phyloP scores from a whole-genome alignment of 768 basidiomycete species.

The Tylopilus subfusipes region DNA sequence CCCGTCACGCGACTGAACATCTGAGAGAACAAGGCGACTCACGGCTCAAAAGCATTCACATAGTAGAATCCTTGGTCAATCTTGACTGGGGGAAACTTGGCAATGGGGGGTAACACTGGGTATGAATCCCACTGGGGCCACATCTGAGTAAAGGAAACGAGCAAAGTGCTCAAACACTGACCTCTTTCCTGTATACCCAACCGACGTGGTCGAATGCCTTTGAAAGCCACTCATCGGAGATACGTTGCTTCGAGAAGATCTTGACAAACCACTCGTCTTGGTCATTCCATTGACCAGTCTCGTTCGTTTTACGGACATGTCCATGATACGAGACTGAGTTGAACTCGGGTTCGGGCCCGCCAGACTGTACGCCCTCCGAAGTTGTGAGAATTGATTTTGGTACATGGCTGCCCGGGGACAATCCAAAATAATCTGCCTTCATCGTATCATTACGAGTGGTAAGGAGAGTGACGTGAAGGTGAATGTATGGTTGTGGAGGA shows the following conservation, averaged over 20 bases:
- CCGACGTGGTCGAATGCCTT: constrained; percentile 66
- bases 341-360: constrained; percentile 69
- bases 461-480: constrained; percentile 85
- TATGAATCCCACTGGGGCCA: constrained; percentile 73
- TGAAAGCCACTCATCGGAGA: constrained; percentile 69
- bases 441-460: constrained; percentile 66
- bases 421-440: constrained; percentile 66
- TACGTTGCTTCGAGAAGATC: constrained; percentile 69
- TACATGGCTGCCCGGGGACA: constrained; percentile 40
- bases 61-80: constrained; percentile 82
- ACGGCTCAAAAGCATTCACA: constrained; percentile 90
- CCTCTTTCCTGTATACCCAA: constrained; percentile 84
- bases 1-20: background rate
- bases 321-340: constrained; percentile 85
- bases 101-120: constrained; percentile 65
- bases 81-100: constrained; percentile 70
- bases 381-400: constrained; percentile 76
- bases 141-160: constrained; percentile 4
- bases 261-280: constrained; percentile 69
- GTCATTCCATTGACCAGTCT: constrained; percentile 20
- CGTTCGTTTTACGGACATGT: constrained; percentile 34
- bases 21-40: constrained; percentile 31
- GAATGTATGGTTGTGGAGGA: constrained; percentile 71
- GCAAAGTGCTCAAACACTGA: constrained; percentile 21
- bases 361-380: constrained; percentile 52